Base-by-base conservation (phyloP, 352 stramenopile genomes). In the Thalassiosira livingstoniorum region DNA sequence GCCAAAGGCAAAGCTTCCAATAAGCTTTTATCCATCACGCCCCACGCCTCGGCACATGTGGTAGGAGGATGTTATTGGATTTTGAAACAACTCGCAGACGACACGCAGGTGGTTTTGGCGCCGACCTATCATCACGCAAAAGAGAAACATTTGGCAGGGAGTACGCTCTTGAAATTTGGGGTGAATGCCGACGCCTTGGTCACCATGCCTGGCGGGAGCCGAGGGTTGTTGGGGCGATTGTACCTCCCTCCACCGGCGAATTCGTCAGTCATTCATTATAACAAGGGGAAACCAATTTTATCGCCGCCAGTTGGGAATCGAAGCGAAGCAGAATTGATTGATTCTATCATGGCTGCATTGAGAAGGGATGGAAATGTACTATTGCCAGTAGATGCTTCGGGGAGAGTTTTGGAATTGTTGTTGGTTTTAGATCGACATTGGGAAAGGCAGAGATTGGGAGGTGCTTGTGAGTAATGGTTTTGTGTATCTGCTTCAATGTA, bases 351-450 rank as follows among this genome's bases (percentile, higher is more conserved):
- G 65, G 73, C 68, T 5, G 71, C 90, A 0, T 60, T 96, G 29
- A 92, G 97, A 32, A 93, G 94, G 21, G 97, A 97, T 61, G 96
- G 97, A 21, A 98, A 98, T 78, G 96, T 98, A 4, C 87, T 99
- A 25, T 95, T 99, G n/a, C 97, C 97, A 0, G 97, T 96, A 0
- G 97, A 99, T 84, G 97, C 95, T 47, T 96, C 94, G 25, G 96
- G 96, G 2, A 94, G 97, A 25, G 95, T 98, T n/a, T 88, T 99
- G 0, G 97, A 99, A 90, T 81, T 99, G 5, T 95, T 98, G 75
- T 92, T 97, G n/a, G 87, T 98, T 1, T 77, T 99, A 25, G 94
- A 98, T 78, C 92, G 97, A 85, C 97, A 98, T 85, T 99, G 97
- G 97, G 97, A 98, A 67, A 91, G 97, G 65, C 96, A 98, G 85